Percentiles rank a stretch among this genome's conserved stretches.
Evolutionary conservation across 1,139 yeast genomes (phyloP).

Genomic region (Lizanozyma gosingica): DNA sequence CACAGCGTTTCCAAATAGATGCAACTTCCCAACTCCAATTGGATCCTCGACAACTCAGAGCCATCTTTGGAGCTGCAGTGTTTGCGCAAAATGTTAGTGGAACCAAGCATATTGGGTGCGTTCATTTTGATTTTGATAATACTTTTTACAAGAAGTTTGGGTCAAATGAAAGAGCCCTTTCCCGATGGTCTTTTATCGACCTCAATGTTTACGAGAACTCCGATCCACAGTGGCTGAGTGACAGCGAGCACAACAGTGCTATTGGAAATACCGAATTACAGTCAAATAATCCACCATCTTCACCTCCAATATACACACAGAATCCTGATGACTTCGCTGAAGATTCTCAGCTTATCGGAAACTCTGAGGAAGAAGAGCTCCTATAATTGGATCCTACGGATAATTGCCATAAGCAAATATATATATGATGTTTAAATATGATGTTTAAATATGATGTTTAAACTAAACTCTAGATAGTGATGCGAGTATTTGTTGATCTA

Average conservation of each 20-base stretch:
- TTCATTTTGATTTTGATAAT: conserved; percentile 1
- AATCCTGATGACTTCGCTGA: not conserved
- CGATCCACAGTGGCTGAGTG: not conserved
- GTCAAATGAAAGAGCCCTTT: not conserved
- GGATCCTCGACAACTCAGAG: not conserved
- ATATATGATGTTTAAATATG: too few relatives aligned
- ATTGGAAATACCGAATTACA: not conserved
- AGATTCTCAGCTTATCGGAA: not conserved
- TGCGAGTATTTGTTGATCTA: too few relatives aligned
- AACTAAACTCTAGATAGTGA: too few relatives aligned
- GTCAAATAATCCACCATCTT: not conserved
- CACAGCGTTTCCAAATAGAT: not conserved
- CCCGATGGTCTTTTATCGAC: not conserved
- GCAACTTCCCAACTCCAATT: not conserved
- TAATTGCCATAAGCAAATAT: conserved; percentile 2
- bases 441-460: too few relatives aligned
- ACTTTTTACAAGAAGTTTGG: not conserved
- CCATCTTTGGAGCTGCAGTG: not conserved
- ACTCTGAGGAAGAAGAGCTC: not conserved
- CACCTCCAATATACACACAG: not conserved
- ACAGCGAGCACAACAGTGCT: not conserved
- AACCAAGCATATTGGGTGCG: not conserved
- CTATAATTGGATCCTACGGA: conserved; percentile 2
- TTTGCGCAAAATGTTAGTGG: not conserved
- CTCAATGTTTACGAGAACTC: not conserved